Base-by-base conservation (phyloP, 768 basidiomycete species). In the Naematelia aurantialba region DNA sequence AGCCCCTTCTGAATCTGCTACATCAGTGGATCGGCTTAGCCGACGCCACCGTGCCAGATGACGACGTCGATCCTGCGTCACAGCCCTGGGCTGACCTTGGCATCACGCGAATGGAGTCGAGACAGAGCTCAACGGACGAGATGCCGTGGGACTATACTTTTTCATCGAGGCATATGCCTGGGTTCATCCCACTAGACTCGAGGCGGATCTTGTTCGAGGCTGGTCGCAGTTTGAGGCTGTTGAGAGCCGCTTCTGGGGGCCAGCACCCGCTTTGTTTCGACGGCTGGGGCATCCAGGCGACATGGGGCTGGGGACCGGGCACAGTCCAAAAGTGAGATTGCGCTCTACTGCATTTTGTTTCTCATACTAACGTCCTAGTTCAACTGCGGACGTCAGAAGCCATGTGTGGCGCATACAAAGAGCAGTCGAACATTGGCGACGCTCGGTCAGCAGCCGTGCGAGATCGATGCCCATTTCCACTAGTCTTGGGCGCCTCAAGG, bases 1-100 rank as follows among this genome's bases (percentile, higher is more conserved):
- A 39, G 1, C 71, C 71, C 4, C 58, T 70, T 22, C 50, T 73
- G 4, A 25, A 1, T 13, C 58, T 68, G 3, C 56, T 73, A 2
- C 64, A 68, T 24, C 52, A 60, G 12, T 73, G 71, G 71, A 31
- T 73, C 11, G 71, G 71, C 14, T 46, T 70, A 1, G 22, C 24
- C 12, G 63, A 61, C 25, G 51, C 64, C 0, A 42, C 56, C 2
- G 29, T 44, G 5, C 45, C 55, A n/a, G 58, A 67, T 30, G 61
- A 60, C 26, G 61, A 62, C 27, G 4, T 5, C 17, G 60, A 66
- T 49, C 54, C 58, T 4, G 46, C 26, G 1, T 60, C 59, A 4
- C 71, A 73, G 52, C 71, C 71, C 17, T 73, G 71, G 71, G 25
- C 58, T 4, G 71, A 73, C 59, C 56, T 73, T 5, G 68, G 71